phyloP scores from a whole-genome alignment of 164 flowering plant genomes.

The Nelumbo lutea region DNA sequence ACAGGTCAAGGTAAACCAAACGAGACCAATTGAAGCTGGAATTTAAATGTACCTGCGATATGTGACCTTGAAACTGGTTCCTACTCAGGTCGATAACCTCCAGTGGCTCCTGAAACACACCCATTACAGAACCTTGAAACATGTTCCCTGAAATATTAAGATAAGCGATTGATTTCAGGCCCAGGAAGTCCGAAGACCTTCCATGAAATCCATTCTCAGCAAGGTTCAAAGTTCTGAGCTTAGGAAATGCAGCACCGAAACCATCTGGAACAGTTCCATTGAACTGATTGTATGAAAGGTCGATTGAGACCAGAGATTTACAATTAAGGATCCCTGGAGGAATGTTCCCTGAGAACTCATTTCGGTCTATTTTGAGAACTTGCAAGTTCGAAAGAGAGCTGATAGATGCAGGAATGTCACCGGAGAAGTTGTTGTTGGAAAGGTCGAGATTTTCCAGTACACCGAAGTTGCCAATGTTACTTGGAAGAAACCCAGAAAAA shows the following conservation, averaged over 20 bases:
- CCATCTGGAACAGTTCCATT: background rate
- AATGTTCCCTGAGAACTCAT: constrained; percentile 44
- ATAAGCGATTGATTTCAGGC: background rate
- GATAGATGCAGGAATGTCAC: constrained; percentile 58
- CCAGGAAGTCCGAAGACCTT: background rate
- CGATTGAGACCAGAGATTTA: background rate
- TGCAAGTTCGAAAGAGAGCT: constrained; percentile 46
- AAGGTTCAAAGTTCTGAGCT: background rate
- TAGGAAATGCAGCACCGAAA: constrained; percentile 1
- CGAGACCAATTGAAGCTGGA: constrained; percentile 1
- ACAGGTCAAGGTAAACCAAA: background rate
- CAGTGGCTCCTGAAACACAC: background rate
- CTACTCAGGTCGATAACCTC: background rate
- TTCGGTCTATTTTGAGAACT: constrained; percentile 46
- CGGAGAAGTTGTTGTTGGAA: constrained; percentile 61
- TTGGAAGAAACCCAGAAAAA: constrained; percentile 55
- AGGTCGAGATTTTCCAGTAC: constrained; percentile 52
- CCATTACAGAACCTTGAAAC: background rate
- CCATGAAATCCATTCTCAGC: background rate
- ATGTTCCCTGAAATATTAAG: background rate
- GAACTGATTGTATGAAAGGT: background rate
- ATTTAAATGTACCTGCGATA: background rate
- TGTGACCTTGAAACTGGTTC: constrained; percentile 1
- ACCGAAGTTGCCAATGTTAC: constrained; percentile 75
- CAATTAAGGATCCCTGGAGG: constrained; percentile 36